Conservation (phyloP, 495 filamentous ascomycete species). For the Tuber melanosporum region DNA sequence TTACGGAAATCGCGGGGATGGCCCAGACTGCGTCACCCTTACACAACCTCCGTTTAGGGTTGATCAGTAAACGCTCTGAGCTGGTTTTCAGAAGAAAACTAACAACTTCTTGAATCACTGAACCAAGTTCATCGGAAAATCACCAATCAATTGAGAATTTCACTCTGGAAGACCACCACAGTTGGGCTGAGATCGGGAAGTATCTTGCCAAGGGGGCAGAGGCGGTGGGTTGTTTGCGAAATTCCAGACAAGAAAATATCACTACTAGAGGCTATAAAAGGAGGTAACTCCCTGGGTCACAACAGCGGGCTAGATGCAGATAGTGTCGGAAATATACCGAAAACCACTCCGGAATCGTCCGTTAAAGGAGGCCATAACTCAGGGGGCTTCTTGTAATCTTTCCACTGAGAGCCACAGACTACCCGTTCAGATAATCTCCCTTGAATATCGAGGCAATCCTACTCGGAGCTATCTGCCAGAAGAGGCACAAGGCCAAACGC, state of each 20-base stretch:
- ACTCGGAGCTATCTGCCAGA: not conserved
- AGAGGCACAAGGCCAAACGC: not conserved
- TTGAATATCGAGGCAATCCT: not conserved
- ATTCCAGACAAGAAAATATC: not conserved
- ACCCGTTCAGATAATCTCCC: not conserved
- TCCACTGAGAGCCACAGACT: not conserved
- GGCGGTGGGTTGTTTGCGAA: not conserved
- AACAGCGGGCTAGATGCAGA: not conserved
- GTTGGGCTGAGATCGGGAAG: not conserved
- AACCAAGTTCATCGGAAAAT: too few relatives aligned
- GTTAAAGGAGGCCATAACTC: not conserved
- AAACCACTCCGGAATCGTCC: not conserved
- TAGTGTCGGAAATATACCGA: not conserved
- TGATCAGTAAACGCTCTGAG: not conserved
- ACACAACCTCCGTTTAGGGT: not conserved
- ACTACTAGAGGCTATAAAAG: not conserved
- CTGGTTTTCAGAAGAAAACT: not conserved
- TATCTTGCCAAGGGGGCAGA: too few relatives aligned
- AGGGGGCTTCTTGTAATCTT: too few relatives aligned
- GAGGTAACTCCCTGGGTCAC: not conserved
- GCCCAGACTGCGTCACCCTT: not conserved
- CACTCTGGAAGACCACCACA: not conserved
- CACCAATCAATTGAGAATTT: too few relatives aligned
- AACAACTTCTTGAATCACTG: too few relatives aligned
- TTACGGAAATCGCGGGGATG: not conserved